These are phyloP conservation scores for Xerophyta viscosa DNA, from an alignment of 106 monocot genomes.

Conservation along the genomic window DNA sequence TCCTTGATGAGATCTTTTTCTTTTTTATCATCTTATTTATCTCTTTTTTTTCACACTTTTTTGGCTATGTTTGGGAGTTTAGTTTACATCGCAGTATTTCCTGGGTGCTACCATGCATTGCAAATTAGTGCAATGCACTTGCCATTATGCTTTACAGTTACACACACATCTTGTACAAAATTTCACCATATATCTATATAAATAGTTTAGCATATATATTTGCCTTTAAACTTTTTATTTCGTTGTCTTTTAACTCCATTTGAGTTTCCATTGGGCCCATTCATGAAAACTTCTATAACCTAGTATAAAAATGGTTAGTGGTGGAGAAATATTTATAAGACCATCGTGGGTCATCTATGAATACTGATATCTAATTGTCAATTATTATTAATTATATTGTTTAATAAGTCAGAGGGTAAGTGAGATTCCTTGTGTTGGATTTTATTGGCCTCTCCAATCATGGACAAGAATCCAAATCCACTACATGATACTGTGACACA, in stretches of 20 bases:
- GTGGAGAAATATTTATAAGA: neutral
- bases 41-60: conserved; percentile 3
- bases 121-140: no score
- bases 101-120: conserved; percentile 3
- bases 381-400: neutral
- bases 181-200: no score
- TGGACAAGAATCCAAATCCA: neutral
- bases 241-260: no score
- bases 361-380: neutral
- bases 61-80: neutral
- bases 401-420: neutral
- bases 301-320: no score
- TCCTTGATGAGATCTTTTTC: conserved; percentile 3
- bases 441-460: neutral
- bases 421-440: neutral
- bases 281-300: no score
- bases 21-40: neutral
- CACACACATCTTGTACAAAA: no score
- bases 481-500: neutral
- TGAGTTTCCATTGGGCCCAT: no score
- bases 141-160: no score
- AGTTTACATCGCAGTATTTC: no score
- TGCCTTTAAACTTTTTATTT: no score
- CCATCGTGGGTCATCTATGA: neutral
- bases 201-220: no score